A percentile compares a stretch with the other conserved stretches of the same genome.
These are phyloP conservation scores for Pseudozyma tsukubaensis DNA, from an alignment of 1,284 basidiomycete species.

Conservation along the genomic window DNA sequence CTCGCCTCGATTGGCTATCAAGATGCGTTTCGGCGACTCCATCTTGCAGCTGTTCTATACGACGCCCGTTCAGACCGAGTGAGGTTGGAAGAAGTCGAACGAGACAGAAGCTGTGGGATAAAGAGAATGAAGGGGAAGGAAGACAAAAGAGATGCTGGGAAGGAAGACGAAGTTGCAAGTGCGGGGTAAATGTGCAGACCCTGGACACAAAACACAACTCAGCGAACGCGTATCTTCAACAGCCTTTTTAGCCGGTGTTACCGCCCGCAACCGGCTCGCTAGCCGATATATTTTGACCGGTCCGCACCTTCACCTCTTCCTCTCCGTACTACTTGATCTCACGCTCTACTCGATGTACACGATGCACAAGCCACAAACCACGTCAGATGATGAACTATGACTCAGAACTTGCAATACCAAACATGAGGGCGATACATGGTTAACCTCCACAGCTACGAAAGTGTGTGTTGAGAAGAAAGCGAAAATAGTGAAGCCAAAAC, in stretches of 20 bases:
- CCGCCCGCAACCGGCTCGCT: no score
- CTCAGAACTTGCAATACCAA: no score
- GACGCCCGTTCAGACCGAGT: no score
- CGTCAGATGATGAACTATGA: no score
- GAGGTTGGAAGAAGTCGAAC: background rate
- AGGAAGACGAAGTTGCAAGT: background rate
- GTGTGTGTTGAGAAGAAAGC: background rate
- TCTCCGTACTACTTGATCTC: no score
- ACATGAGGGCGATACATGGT: no score
- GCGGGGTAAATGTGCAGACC: background rate
- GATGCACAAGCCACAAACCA: no score
- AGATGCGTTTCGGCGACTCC: constrained; percentile 51
- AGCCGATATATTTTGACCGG: no score
- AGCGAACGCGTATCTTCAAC: no score
- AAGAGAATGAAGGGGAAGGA: background rate
- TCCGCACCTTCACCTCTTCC: no score
- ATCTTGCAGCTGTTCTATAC: background rate
- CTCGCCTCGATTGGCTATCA: constrained; percentile 64
- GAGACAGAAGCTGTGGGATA: background rate
- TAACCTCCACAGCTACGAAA: background rate
- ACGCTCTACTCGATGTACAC: no score
- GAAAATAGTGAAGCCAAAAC: background rate
- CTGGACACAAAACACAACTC: background rate
- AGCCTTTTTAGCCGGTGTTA: background rate
- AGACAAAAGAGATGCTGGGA: background rate